Evolutionary conservation across 441 rosid species (phyloP).

Genomic region (Adansonia grandidieri): DNA sequence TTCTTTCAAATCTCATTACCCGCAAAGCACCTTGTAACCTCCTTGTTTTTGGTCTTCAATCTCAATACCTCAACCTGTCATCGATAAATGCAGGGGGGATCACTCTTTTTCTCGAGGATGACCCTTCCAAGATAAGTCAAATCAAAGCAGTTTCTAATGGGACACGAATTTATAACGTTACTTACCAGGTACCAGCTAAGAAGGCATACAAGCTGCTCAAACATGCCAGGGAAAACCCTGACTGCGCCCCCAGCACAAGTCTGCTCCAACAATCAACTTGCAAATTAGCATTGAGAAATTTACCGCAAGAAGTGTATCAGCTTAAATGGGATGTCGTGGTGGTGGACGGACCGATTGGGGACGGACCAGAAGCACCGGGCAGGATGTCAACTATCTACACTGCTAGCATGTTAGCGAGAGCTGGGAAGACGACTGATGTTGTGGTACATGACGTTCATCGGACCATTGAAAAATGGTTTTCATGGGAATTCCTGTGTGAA

Average conservation of each 20-base stretch:
- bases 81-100: slow-evolving; percentile 53
- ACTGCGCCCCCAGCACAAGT: slow-evolving; percentile 41
- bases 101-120: slow-evolving; percentile 59
- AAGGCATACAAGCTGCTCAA: slow-evolving; percentile 60
- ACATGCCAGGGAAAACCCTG: slow-evolving; percentile 53
- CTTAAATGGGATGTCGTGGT: slow-evolving; percentile 64
- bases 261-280: slow-evolving; percentile 43
- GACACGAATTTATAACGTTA: slow-evolving; percentile 47
- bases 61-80: slow-evolving; percentile 49
- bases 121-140: slow-evolving; percentile 43
- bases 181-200: slow-evolving; percentile 50
- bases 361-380: slow-evolving; percentile 57
- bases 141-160: slow-evolving; percentile 34
- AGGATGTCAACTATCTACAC: slow-evolving; percentile 64
- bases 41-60: slow-evolving; percentile 62
- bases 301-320: slow-evolving; percentile 51
- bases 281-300: slow-evolving; percentile 45
- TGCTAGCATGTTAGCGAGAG: slow-evolving; percentile 59
- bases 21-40: slow-evolving; percentile 61
- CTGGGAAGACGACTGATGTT: slow-evolving; percentile 52
- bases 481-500: slow-evolving; percentile 70
- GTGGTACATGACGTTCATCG: slow-evolving; percentile 63
- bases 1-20: slow-evolving; percentile 54
- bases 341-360: slow-evolving; percentile 67
- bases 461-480: slow-evolving; percentile 64